Conservation (phyloP, 768 basidiomycete species). For the Psilocybe subaeruginosa region DNA sequence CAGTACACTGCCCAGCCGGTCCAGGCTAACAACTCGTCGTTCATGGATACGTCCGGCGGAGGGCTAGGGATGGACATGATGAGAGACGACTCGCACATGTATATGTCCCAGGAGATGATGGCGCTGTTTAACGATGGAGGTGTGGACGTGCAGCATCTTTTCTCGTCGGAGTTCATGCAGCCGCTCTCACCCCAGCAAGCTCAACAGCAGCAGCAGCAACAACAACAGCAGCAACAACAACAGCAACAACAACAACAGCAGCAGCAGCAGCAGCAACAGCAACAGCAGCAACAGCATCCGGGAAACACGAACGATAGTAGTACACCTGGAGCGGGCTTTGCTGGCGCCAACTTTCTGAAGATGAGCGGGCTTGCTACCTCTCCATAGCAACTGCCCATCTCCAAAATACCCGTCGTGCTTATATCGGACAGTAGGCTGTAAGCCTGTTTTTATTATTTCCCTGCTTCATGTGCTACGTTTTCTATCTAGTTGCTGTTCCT, state of each 20-base stretch:
- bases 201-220: conserved; percentile 21
- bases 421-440: neutral
- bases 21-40: conserved; percentile 25
- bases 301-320: conserved; percentile 11
- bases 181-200: conserved; percentile 6
- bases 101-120: conserved; percentile 66
- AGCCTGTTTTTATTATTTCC: neutral
- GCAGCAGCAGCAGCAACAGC: conserved; percentile 11
- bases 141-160: conserved; percentile 38
- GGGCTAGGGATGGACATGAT: conserved; percentile 48
- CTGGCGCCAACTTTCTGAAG: conserved; percentile 37
- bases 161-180: conserved; percentile 31
- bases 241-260: conserved; percentile 17
- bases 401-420: neutral
- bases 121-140: conserved; percentile 57
- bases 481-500: neutral
- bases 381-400: conserved; percentile 24
- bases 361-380: conserved; percentile 38
- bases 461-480: neutral
- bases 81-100: conserved; percentile 49
- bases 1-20: conserved; percentile 19
- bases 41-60: conserved; percentile 37
- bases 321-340: conserved; percentile 20
- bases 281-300: conserved; percentile 17
- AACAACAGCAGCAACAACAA: conserved; percentile 15